A percentile compares a stretch with the other conserved stretches of the same genome.
These are phyloP conservation scores for Trametes maxima DNA, from an alignment of 768 basidiomycete species.

Conservation along the genomic window DNA sequence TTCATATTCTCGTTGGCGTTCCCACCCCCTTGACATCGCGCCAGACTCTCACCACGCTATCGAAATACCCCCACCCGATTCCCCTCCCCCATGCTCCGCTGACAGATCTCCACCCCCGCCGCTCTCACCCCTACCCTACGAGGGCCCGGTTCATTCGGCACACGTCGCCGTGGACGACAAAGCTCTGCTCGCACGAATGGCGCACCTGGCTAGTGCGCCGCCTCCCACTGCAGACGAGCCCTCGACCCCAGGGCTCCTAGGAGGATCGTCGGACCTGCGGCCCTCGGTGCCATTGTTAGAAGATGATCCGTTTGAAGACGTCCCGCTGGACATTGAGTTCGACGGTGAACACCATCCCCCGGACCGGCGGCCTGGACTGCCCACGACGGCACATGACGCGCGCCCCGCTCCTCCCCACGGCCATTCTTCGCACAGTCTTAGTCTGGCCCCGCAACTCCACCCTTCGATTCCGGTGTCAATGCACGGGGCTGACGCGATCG, in stretches of 20 bases:
- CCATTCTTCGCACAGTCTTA: neutral
- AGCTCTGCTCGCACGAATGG: conserved; percentile 35
- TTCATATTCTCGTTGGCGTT: conserved; percentile 9
- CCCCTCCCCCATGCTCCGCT: neutral
- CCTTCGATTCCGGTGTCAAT: neutral
- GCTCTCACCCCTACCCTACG: conserved; percentile 10
- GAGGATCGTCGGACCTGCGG: conserved; percentile 17
- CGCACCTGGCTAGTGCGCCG: conserved; percentile 32
- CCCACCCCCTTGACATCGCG: conserved; percentile 12
- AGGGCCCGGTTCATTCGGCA: conserved; percentile 24
- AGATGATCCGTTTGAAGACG: conserved; percentile 27
- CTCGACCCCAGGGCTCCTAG: conserved; percentile 6
- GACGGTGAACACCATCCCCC: conserved; percentile 1
- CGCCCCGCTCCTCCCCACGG: conserved; percentile 1
- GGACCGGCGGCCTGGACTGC: neutral
- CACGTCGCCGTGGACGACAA: conserved; percentile 44
- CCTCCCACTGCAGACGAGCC: conserved; percentile 8
- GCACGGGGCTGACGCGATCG: neutral
- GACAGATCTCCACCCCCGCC: conserved; percentile 1
- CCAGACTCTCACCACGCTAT: conserved; percentile 5
- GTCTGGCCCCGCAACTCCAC: conserved; percentile 1
- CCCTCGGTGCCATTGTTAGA: conserved; percentile 25
- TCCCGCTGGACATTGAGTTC: conserved; percentile 15
- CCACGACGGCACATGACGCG: conserved; percentile 10
- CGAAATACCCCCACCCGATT: neutral